Conservation (phyloP, 2,329 filamentous ascomycete genomes). For the Aspergillus persii region DNA sequence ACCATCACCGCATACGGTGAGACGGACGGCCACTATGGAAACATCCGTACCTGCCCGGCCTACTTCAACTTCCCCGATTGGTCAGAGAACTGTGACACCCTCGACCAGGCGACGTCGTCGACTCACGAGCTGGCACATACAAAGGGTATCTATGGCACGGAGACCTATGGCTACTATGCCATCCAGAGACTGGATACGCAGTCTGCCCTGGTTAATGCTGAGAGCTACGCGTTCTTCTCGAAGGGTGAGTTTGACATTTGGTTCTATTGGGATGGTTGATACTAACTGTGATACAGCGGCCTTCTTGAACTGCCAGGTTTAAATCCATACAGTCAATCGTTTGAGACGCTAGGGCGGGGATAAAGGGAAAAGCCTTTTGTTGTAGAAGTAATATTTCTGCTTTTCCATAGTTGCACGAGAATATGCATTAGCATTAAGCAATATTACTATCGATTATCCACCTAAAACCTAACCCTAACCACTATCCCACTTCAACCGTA, state of each 20-base stretch:
- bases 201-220: background rate
- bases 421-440: too few species aligned
- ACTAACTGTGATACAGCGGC: background rate
- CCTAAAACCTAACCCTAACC: background rate
- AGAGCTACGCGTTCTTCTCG: conserved; percentile 6
- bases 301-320: background rate
- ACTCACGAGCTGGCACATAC: conserved; percentile 6
- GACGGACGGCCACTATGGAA: background rate
- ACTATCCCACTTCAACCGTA: background rate
- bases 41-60: conserved; percentile 2
- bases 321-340: background rate
- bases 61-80: background rate
- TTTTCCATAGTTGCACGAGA: background rate
- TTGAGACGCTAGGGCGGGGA: too few species aligned
- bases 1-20: conserved; percentile 1
- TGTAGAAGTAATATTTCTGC: too few species aligned
- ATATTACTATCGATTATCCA: too few species aligned
- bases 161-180: conserved; percentile 3
- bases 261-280: background rate
- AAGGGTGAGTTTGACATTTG: conserved; percentile 1
- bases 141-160: conserved; percentile 1
- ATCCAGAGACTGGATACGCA: background rate
- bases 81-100: background rate
- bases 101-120: conserved; percentile 2
- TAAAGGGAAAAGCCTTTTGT: too few species aligned